Base-by-base conservation (phyloP, 2,329 filamentous ascomycete genomes). In the Dactylella cylindrospora region DNA sequence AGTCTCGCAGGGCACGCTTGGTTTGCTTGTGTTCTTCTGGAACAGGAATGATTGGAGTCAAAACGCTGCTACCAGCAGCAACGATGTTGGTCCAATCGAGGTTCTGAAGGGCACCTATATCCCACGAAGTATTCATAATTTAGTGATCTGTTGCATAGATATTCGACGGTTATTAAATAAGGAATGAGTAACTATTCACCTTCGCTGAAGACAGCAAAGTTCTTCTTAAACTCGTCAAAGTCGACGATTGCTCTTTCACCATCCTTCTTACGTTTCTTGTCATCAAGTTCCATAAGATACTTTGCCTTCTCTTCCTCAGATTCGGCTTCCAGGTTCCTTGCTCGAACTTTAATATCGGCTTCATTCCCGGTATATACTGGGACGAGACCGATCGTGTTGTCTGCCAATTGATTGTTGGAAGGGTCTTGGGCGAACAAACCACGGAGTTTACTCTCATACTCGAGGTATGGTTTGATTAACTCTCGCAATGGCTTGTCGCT, bases 191-290 rank as follows among this genome's bases (percentile, higher is more conserved):
- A 28, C n/a, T 33, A 36, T 28, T 25, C 84, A 1, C 82, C 85
- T 72, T 95, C 89, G 1, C 85, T 89, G 70, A 95, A 95, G 57
- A 94, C 71, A 57, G 80, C 80, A 73, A 95, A 91, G 72, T 93
- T 91, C 41, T 81, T 80, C 70, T 84, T 82, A 68, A 93, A 95
- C 23, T 88, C 83, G 40, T 80, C 77, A 38, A 93, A 70, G 9
- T 77, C 71, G 0, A 90, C 87, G 3, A 86, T 79, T 2, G 88
- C 88, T 2, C 81, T 81, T 1, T 83, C 79, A 3, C 81, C 84
- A 70, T 81, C 74, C 0, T 76, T 68, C 41, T 82, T 83, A 28
- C 88, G 83, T 44, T 84, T 78, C 2, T 81, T 75, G 0, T 79
- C 73, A 0, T 79, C 76, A 22, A 90, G 77, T 4, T 80, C 71